Percentiles rank a stretch among this genome's conserved stretches.
Evolutionary conservation across 345 rosid species (phyloP).

Genomic region (sweet orange (Citrus sinensis)): DNA sequence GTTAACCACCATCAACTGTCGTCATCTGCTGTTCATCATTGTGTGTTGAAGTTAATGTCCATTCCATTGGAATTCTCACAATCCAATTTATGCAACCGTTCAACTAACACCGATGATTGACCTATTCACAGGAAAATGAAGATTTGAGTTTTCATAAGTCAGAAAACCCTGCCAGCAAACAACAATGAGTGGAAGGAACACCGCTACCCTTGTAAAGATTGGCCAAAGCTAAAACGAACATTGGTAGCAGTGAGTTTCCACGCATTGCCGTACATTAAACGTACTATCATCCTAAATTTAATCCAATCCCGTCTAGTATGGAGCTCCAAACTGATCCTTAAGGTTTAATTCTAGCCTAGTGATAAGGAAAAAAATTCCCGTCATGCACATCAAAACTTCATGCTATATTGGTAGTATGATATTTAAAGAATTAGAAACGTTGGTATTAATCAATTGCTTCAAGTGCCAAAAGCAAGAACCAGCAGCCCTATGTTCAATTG

Average conservation of each 20-base stretch:
- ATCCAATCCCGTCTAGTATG: neutral
- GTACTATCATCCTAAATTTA: neutral
- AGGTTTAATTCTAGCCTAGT: neutral
- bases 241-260: neutral
- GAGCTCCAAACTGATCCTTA: neutral
- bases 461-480: neutral
- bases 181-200: neutral
- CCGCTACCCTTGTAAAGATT: neutral
- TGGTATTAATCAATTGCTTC: neutral
- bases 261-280: too few species aligned
- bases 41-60: neutral
- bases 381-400: neutral
- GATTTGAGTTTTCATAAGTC: neutral
- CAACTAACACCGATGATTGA: neutral
- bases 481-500: neutral
- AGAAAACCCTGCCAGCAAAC: neutral
- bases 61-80: neutral
- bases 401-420: neutral
- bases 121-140: neutral
- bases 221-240: neutral
- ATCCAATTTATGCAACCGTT: neutral
- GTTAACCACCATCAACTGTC: neutral
- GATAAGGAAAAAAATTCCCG: neutral
- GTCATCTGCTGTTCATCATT: neutral
- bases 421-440: neutral